A percentile compares a stretch with the other conserved stretches of the same genome.
Evolutionary conservation across 257 asterid genomes (phyloP).

Genomic region (Buddleja alternifolia): DNA sequence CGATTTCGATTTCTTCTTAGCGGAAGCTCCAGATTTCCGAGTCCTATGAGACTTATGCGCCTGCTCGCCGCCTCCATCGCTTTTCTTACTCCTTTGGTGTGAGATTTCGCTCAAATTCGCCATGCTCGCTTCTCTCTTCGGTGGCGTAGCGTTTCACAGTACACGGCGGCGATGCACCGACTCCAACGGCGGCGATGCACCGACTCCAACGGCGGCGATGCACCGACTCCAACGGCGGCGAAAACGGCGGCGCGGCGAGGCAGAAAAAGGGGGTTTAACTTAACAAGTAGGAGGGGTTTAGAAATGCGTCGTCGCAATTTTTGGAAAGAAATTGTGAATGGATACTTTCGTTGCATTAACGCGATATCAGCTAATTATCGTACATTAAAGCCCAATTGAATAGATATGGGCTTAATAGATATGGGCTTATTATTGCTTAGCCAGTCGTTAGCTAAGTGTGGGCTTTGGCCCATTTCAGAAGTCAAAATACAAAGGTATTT

Average conservation of each 20-base stretch:
- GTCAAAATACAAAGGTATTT: no score
- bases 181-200: constrained; percentile 1
- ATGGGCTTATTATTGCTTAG: no score
- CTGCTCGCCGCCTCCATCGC: constrained; percentile 45
- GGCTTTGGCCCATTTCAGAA: no score
- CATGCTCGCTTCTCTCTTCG: constrained; percentile 27
- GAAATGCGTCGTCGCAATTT: background rate
- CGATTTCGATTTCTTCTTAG: constrained; percentile 66
- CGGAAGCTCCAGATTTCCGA: constrained; percentile 77
- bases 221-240: background rate
- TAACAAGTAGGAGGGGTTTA: background rate
- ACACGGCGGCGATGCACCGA: constrained; percentile 21
- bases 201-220: constrained; percentile 4
- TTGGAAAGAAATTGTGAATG: background rate
- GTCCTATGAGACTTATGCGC: constrained; percentile 78
- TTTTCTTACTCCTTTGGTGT: constrained; percentile 13
- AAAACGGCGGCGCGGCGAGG: constrained; percentile 22
- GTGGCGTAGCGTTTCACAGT: background rate
- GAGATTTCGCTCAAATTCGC: constrained; percentile 23
- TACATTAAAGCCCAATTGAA: no score
- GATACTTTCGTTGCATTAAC: background rate
- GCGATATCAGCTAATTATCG: no score
- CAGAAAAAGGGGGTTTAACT: constrained; percentile 17
- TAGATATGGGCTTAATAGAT: no score
- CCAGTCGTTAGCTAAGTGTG: no score